Evolutionary conservation across 1,284 basidiomycete species (phyloP), one percentile per base, ranked within the genome.

Genomic region (Volvariella surrecta): DNA sequence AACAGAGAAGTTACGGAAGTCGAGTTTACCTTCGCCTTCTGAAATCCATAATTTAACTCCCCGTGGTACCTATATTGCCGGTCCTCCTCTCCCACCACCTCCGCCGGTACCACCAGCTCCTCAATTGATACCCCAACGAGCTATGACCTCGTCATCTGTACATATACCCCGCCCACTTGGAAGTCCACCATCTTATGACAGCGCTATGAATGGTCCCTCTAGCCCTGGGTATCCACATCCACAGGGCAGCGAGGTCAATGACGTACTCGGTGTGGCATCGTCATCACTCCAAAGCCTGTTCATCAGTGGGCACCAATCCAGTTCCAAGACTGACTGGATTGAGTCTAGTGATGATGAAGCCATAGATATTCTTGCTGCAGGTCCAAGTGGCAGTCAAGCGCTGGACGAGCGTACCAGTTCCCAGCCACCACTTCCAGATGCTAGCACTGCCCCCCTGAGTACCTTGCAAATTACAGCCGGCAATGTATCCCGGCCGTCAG

Each of bases 341-440:
- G 75, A 81, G 48, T 78, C 73, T 2, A 88, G 84, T 52, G 87
- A 89, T 49, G 86, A 89, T 41, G 87, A 89, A 58, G 87, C 84
- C 10, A 85, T 89, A 45, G 77, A 86, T 53, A 66, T 86, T 37
- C 74, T 88, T 35, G 81, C 86, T 1, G 86, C 86, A 8, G 83
- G 77, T 11, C 71, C 82, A 7, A 84, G 82, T 48, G 86, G 86
- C 10, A 82, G 83, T 53, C 82, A 82, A 53, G 78, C 80, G 19
- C 58, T 89, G 43, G 87, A 89, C 53, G 86, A 89, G 58, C 75
- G 86, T 21, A 89, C 86, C 0, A 89, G 86, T 56, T 69, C 77
- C 11, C 68, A 67, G 39, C 24, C 24, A 28, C 24, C 24, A 28
- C 24, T 11, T 11, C 24, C 24, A 28, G 24, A 28, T 6, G 6